Base-by-base conservation (phyloP, 257 asterid species). In the Mitragyna speciosa region DNA sequence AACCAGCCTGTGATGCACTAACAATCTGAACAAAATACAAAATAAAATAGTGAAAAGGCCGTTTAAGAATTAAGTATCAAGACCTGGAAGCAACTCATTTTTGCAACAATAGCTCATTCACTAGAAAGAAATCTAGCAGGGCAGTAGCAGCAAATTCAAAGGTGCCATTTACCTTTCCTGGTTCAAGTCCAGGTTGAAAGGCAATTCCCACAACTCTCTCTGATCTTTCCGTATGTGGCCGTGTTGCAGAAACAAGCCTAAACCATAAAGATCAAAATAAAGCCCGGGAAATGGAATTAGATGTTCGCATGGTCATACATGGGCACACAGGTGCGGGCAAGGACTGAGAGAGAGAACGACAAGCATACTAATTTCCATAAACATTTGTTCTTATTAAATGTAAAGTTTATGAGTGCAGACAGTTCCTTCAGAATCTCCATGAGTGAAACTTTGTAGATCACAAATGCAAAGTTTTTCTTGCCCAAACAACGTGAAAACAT, bases 1-100 rank as follows among this genome's bases (percentile, higher is more conserved):
- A 88, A 75, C 99, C 99, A 58, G 96, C 99, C 73, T 94, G 99
- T 45, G 98, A 92, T 51, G 99, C 99, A 83, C 99, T 96, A 45
- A 94, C 89, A 8, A 96, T 86, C 99, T 96, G 88, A 48, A 77
- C 78, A 47, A 65, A 64, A 77, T 41, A 26, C 58, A 12, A 77
- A 49, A 76, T 26, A 22, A 48, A 9, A 70, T 33, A 22, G 7
- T 19, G 22, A 70, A 58, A 19, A 19, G 8, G 11, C 68, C 31
- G 63, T 41, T n/a, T 15, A 31, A 30, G 14, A 48, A n/a, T 33
- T 24, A 24, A 12, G 26, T 28, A n/a, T 16, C 63, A 26, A 14
- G 5, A 47, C 14, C 47, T 4, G 26, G 39, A n/a, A 14, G 43
- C 41, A 33, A 20, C 16, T 43, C 64, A 22, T 5, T 75, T 77